These are phyloP conservation scores for Buddleja alternifolia DNA, from an alignment of 257 asterid genomes.

Conservation along the genomic window DNA sequence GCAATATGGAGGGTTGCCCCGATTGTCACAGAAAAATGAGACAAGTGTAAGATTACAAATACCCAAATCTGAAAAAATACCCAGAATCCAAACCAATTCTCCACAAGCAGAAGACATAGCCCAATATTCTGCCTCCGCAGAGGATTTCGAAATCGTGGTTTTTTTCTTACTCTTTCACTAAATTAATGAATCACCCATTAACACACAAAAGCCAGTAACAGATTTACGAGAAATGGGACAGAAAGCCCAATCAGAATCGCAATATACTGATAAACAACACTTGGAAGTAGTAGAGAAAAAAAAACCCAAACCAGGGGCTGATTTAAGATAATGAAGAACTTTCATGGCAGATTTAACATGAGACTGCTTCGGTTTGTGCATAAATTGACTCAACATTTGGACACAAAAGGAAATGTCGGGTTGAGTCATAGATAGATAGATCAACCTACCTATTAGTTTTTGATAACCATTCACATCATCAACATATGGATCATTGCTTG, in stretches of 20 bases:
- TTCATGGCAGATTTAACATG: background rate
- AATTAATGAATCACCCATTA: background rate
- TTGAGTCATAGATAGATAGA: background rate
- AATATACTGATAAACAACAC: background rate
- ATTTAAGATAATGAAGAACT: background rate
- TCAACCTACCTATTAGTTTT: too few species aligned
- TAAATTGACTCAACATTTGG: background rate
- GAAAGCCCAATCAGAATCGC: background rate
- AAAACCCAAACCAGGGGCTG: background rate
- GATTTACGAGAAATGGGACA: background rate
- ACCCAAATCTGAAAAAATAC: too few species aligned
- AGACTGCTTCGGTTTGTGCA: too few species aligned
- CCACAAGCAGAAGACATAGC: background rate
- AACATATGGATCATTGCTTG: too few species aligned
- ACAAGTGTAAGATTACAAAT: too few species aligned
- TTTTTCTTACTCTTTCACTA: background rate
- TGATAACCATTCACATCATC: too few species aligned
- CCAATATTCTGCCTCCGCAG: background rate
- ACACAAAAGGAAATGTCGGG: background rate
- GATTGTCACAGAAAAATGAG: too few species aligned
- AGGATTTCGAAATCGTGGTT: background rate
- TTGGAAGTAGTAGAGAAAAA: background rate
- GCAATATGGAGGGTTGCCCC: too few species aligned
- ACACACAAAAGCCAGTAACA: background rate
- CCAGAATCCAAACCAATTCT: too few species aligned